Base-by-base conservation (phyloP, 1,139 yeast species). In the Magnusiomyces suaveolens region DNA sequence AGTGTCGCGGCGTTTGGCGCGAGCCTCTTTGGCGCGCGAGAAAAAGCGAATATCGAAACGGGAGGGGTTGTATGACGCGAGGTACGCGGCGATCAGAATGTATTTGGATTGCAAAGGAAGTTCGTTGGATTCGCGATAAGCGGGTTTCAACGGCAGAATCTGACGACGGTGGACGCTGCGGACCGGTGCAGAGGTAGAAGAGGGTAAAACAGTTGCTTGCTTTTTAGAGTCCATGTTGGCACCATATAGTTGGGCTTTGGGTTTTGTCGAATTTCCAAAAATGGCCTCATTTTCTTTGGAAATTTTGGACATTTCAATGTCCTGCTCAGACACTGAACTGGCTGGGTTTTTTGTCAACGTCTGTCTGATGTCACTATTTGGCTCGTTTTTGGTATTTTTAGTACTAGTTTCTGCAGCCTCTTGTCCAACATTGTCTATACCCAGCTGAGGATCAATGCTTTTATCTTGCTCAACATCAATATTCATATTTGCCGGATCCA, bases 61-160 rank as follows among this genome's bases (percentile, higher is more conserved):
- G 2, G 82, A 80, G 3, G 81, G 81, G 52, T 80, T 79, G 63
- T 76, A 82, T 0, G 90, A 83, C 0, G 90, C 89, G 54, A 85
- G 70, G 62, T 82, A 85, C 0, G 87, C 81, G 1, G 90, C 87
- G 52, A 84, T 74, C 25, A 85, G 68, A 2, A 84, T 69, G 62
- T 73, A 82, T 63, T 82, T 82, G n/a, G 87, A 77, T 55, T 77
- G 75, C 14, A 68, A 64, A 0, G 87, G 82, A 56, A 83, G 69
- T 18, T 60, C 63, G 52, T 59, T 54, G 20, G 47, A 23, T 12
- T 46, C 49, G 21, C 24, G 21, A 3, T 10, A 10, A 2, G 25
- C 39, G 6, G 38, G 49, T 16, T 46, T 46, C 3, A 46, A 20
- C 3, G 49, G 49, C 10, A 46, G 38, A 20, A 46, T 32, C 6